Base-by-base conservation (phyloP, 108 stramenopile genomes). In the Tribonema minus region DNA sequence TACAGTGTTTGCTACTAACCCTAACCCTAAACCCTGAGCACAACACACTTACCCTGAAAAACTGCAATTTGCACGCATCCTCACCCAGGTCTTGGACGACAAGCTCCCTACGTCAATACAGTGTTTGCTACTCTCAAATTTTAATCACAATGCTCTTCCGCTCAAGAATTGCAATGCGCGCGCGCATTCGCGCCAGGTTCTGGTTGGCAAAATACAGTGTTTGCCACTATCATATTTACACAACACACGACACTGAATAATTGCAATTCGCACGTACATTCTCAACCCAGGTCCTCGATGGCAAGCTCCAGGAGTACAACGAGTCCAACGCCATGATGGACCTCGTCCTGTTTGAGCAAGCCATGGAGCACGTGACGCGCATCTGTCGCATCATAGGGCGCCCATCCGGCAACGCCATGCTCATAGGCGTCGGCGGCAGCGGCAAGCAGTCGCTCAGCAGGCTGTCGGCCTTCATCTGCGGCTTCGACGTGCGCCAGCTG, bases 271-370 rank as follows among this genome's bases (percentile, higher is more conserved):
- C 5, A 61, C 86, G 60, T 25, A 58, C 12, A 85, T 85, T n/a
- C n/a, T n/a, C n/a, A n/a, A n/a, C n/a, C n/a, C n/a, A n/a, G n/a
- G 84, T 86, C 20, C 70, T 93, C 31, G 90, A 90, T 37, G 64
- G 63, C 3, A 91, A 92, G 61, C 87, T 93, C 23, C 82, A 82
- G 25, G 93, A 93, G 37, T 92, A 92, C 88, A 94, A 94, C 71
- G 92, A 93, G 71, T 86, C 76, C 76, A 90, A 91, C 72, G 82
- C 91, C 54, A 92, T 92, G 68, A 94, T 94, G 93, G 90, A 92
- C 60, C 87, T 94, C 26, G 93, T 94, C 3, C 88, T 94, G 5
- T 94, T 94, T 54, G 88, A 92, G 61, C 87, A 91, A 54, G 93
- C 93, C 61, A 91, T 93, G 75, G 86, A 87, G 71, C 93, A 94